These are phyloP conservation scores for Phylloporus sp. DNA, from an alignment of 768 basidiomycete genomes.

Conservation along the genomic window DNA sequence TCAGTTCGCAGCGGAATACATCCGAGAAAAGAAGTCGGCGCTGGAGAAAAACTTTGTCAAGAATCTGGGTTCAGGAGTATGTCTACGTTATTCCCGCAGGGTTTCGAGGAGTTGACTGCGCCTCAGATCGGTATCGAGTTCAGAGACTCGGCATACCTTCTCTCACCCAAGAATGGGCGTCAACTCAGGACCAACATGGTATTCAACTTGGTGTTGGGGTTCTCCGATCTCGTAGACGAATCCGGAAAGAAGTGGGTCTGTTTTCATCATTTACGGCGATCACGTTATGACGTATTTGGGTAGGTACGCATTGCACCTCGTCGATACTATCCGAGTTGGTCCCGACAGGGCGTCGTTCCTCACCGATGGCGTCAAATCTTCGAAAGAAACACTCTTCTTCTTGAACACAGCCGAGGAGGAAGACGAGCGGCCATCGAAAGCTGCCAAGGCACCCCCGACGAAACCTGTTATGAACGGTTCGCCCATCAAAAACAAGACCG, in stretches of 20 bases:
- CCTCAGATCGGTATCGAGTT: conserved; percentile 93
- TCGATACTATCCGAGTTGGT: conserved; percentile 82
- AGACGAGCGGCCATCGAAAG: conserved; percentile 53
- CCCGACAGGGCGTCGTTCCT: conserved; percentile 60
- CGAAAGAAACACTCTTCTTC: conserved; percentile 89
- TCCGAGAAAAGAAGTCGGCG: conserved; percentile 75
- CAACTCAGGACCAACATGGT: conserved; percentile 76
- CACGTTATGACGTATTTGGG: not conserved
- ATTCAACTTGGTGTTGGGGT: conserved; percentile 79
- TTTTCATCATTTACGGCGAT: not conserved
- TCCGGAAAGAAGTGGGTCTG: conserved; percentile 70
- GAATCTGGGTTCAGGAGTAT: conserved; percentile 83
- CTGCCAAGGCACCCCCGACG: conserved; percentile 46
- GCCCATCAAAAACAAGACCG: conserved; percentile 67
- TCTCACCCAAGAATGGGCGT: conserved; percentile 76
- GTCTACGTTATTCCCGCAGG: conserved; percentile 21
- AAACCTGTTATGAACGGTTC: conserved; percentile 57
- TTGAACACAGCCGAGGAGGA: conserved; percentile 54
- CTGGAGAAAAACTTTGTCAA: conserved; percentile 84
- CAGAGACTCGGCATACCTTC: conserved; percentile 78
- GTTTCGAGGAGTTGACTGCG: not conserved
- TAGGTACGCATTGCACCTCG: conserved; percentile 84
- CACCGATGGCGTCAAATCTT: conserved; percentile 78
- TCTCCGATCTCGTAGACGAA: conserved; percentile 73
- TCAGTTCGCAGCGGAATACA: conserved; percentile 59